Base-by-base conservation (phyloP, 257 asterid genomes). In the Plantago elongata region DNA sequence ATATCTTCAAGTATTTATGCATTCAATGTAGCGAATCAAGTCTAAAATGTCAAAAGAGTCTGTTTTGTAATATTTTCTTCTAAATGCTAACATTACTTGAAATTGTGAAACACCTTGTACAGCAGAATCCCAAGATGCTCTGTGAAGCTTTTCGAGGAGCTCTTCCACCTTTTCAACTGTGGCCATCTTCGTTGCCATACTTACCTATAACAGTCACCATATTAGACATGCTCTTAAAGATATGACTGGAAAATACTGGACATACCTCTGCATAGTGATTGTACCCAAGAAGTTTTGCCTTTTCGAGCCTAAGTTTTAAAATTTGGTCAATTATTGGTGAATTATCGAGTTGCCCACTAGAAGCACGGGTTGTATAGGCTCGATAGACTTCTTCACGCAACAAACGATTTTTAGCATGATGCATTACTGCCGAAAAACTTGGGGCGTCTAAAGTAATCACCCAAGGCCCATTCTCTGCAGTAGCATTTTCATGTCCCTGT, bases 161-260 rank as follows among this genome's bases (percentile, higher is more conserved):
- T 89, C 97, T 77, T 71, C 84, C 37, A 90, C 99, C 75, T 89
- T 84, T 37, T 83, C 86, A 64, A 81, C 83, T 61, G 97, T 92
- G 16, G 99, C 99, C 99, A 92, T 92, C 81, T 92, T 92, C 69
- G 82, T 77, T 43, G 95, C 91, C 96, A 85, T 93, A 78, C 99
- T 93, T 48, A 93, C 89, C 99, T 93, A 34, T 4, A 73, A 76
- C 16, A 58, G 44, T 50, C 61, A 69, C 65, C 64, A 40, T 17
- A 50, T 82, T 45, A 77, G 59, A 45, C 70, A 62, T 65, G 65
- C 58, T 43, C 44, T 45, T 38, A 62, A 17, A 13, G 29, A 68
- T 61, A 40, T 45, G 13, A 54, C 8, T 18, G 11, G 13, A 22
- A 54, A 9, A 15, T 54, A 12, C 18, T 43, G 38, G 59, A n/a